Conservation (phyloP, 2,329 filamentous ascomycete species). For the Talaromyces islandicus region DNA sequence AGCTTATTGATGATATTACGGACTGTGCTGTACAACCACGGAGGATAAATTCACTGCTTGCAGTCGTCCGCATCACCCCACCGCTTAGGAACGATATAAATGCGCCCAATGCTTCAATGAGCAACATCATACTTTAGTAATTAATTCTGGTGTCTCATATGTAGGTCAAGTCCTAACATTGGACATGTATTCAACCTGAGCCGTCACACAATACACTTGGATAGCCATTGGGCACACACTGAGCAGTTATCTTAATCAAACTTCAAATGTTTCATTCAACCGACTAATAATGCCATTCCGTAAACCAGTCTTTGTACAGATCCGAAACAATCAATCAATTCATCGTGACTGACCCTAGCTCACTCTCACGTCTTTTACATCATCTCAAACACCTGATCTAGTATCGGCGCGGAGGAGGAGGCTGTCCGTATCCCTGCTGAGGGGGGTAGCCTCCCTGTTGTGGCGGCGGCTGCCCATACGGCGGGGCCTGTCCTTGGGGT, state of each 20-base stretch:
- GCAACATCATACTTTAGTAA: too few species aligned
- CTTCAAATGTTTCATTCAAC: neutral
- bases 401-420: conserved; percentile 7
- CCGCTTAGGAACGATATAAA: too few species aligned
- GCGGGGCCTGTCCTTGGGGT: conserved; percentile 4
- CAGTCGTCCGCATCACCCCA: too few species aligned
- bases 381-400: neutral
- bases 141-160: too few species aligned
- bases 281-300: neutral
- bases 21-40: too few species aligned
- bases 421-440: conserved; percentile 6
- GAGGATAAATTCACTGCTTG: too few species aligned
- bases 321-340: neutral
- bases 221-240: too few species aligned
- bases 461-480: neutral
- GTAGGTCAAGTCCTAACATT: too few species aligned
- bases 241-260: neutral
- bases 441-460: conserved; percentile 9
- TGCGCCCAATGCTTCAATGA: too few species aligned
- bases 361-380: neutral
- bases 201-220: too few species aligned
- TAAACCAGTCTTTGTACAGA: neutral
- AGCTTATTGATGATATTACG: too few species aligned
- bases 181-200: too few species aligned
- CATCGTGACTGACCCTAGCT: neutral